Evolutionary conservation across 306 rosid genomes (phyloP).

Genomic region (Dalbergia cultrata): DNA sequence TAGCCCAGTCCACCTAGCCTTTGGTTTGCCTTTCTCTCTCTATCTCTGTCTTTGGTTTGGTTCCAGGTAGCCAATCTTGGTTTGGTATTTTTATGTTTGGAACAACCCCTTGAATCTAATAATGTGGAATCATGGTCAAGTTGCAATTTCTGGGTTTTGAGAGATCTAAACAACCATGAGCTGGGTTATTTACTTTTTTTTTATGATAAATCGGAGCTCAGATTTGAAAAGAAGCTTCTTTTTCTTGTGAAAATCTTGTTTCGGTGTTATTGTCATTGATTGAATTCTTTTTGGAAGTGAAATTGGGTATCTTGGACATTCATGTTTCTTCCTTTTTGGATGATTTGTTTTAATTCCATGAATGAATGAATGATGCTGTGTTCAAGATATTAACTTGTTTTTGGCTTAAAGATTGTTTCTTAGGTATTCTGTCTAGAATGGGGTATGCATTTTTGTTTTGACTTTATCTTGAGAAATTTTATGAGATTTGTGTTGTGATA

Average conservation of each 20-base stretch:
- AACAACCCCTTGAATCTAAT: conserved; percentile 39
- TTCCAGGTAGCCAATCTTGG: no score
- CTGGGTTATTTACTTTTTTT: conserved; percentile 29
- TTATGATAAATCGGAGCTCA: neutral
- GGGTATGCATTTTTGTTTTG: conserved; percentile 2
- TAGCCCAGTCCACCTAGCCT: no score
- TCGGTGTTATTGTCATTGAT: neutral
- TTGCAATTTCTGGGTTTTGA: conserved; percentile 40
- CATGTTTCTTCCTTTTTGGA: neutral
- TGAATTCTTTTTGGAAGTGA: conserved; percentile 25
- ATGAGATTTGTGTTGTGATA: neutral
- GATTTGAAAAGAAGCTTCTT: conserved; percentile 26
- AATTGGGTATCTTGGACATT: neutral
- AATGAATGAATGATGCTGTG: conserved; percentile 19
- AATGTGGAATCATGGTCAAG: neutral
- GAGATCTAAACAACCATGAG: conserved; percentile 55
- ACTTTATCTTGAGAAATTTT: conserved; percentile 15
- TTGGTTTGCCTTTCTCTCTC: no score
- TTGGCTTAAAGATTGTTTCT: conserved; percentile 1
- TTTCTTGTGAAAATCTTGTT: neutral
- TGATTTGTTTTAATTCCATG: neutral
- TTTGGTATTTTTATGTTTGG: no score
- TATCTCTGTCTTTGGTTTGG: no score
- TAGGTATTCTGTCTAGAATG: neutral
- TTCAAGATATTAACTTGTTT: neutral